Evolutionary conservation across 1,284 basidiomycete species (phyloP).

Genomic region (Vanrija pseudolonga): DNA sequence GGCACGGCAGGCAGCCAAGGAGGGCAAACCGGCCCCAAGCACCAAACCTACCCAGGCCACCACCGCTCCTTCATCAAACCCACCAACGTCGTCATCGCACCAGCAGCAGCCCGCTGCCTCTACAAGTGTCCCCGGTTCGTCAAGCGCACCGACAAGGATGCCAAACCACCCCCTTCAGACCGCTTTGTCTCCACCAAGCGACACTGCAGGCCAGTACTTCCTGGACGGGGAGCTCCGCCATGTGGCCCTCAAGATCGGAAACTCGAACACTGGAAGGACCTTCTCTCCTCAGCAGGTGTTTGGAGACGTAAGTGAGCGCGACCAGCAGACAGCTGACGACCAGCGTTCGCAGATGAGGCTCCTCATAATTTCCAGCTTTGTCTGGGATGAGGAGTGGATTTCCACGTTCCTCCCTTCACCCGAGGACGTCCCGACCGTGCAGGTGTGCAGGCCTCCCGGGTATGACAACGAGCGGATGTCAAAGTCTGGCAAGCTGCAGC

Average conservation of each 20-base stretch:
- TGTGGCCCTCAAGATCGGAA: conserved; percentile 25
- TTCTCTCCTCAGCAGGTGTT: conserved; percentile 31
- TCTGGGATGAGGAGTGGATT: conserved; percentile 39
- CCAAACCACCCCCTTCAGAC: conserved; percentile 34
- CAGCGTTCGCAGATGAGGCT: conserved; percentile 38
- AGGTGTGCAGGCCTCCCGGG: conserved; percentile 18
- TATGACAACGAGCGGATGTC: not conserved
- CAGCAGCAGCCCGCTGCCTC: not conserved
- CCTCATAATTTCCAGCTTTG: conserved; percentile 35
- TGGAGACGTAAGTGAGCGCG: conserved; percentile 28
- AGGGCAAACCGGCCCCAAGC: not conserved
- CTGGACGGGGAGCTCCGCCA: conserved; percentile 42
- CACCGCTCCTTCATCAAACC: not conserved
- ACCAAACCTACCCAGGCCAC: not conserved
- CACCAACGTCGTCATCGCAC: not conserved
- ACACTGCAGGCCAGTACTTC: conserved; percentile 44
- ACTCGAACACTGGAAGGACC: conserved; percentile 14
- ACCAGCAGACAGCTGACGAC: not conserved
- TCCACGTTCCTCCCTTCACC: conserved; percentile 28
- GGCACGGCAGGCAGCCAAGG: conserved; percentile 31
- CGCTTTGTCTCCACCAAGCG: conserved; percentile 25
- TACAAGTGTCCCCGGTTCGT: not conserved
- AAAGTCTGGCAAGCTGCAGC: conserved; percentile 31
- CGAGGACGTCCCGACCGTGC: conserved; percentile 28
- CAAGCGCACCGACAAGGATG: not conserved